Conservation (phyloP, 441 rosid species). For the Geranium incanum region DNA sequence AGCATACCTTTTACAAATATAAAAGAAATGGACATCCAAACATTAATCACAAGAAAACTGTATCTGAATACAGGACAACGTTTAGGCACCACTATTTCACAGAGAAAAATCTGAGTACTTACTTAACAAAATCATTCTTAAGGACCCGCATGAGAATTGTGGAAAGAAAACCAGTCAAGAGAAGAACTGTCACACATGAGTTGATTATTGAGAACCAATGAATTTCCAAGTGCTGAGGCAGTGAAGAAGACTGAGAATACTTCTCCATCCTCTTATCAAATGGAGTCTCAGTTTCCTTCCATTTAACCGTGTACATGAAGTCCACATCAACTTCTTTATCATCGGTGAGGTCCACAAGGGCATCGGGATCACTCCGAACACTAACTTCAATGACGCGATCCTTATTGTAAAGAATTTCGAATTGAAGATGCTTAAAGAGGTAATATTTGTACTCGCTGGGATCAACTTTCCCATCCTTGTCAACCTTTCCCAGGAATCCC, state of each 20-base stretch:
- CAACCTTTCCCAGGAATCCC: constrained; percentile 13
- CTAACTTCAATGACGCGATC: constrained; percentile 29
- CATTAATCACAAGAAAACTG: too few species aligned
- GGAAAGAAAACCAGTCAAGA: constrained; percentile 29
- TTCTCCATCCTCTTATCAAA: constrained; percentile 33
- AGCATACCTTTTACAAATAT: too few species aligned
- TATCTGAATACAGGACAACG: too few species aligned
- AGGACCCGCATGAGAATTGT: constrained; percentile 30
- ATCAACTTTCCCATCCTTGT: constrained; percentile 24
- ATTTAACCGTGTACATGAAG: constrained; percentile 26
- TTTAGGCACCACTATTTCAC: too few species aligned
- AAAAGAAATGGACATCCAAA: too few species aligned
- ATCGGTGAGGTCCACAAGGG: constrained; percentile 29
- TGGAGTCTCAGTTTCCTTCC: constrained; percentile 26
- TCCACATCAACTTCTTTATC: constrained; percentile 25
- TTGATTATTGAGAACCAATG: constrained; percentile 32
- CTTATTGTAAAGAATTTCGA: constrained; percentile 26
- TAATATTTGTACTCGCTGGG: constrained; percentile 27
- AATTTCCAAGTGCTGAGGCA: constrained; percentile 16
- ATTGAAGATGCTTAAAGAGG: constrained; percentile 27
- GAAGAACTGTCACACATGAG: constrained; percentile 29
- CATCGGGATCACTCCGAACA: constrained; percentile 22
- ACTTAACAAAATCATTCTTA: constrained; percentile 7
- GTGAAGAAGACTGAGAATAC: constrained; percentile 23
- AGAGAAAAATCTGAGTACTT: constrained; percentile 3